Percentiles rank a stretch among this genome's conserved stretches.
Evolutionary conservation across 176 grass and related monocot genomes (phyloP).

Genomic region (Panicum miliaceum): DNA sequence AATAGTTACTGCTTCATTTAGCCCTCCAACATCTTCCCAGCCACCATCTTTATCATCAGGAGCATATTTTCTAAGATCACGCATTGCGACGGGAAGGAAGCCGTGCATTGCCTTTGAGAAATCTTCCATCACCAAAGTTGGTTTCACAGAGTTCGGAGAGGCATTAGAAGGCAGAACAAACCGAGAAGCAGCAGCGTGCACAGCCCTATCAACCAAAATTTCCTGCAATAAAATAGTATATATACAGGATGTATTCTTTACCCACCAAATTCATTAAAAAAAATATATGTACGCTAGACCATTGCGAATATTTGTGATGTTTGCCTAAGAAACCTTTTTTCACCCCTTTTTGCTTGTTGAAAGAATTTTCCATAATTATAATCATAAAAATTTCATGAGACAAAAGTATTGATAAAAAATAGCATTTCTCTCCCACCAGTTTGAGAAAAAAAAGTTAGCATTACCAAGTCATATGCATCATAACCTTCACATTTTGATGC

Average conservation of each 20-base stretch:
- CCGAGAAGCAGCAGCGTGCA: slow-evolving; percentile 73
- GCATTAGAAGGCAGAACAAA: slow-evolving; percentile 58
- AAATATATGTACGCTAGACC: not conserved
- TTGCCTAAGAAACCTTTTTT: not conserved
- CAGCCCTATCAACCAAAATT: slow-evolving; percentile 94
- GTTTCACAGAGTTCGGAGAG: slow-evolving; percentile 37
- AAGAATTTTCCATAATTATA: slow-evolving; percentile 3
- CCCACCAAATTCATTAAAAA: not conserved
- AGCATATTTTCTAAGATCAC: slow-evolving; percentile 84
- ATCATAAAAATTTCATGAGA: not conserved
- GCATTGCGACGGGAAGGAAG: slow-evolving; percentile 94
- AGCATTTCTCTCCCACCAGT: slow-evolving; percentile 6
- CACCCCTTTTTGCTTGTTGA: not conserved
- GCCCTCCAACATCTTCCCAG: slow-evolving; percentile 93
- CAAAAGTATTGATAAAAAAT: slow-evolving; percentile 21
- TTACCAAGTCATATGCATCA: slow-evolving; percentile 97
- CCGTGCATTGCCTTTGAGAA: slow-evolving; percentile 85
- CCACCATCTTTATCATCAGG: slow-evolving; percentile 73
- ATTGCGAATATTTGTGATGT: not conserved
- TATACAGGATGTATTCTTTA: slow-evolving; percentile 26
- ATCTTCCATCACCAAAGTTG: slow-evolving; percentile 71
- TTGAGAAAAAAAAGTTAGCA: slow-evolving; percentile 6
- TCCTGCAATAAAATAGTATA: slow-evolving; percentile 59
- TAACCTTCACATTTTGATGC: slow-evolving; percentile 95
- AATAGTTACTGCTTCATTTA: slow-evolving; percentile 72